phyloP scores from a whole-genome alignment of 768 basidiomycete species.

The Suillus placidus region DNA sequence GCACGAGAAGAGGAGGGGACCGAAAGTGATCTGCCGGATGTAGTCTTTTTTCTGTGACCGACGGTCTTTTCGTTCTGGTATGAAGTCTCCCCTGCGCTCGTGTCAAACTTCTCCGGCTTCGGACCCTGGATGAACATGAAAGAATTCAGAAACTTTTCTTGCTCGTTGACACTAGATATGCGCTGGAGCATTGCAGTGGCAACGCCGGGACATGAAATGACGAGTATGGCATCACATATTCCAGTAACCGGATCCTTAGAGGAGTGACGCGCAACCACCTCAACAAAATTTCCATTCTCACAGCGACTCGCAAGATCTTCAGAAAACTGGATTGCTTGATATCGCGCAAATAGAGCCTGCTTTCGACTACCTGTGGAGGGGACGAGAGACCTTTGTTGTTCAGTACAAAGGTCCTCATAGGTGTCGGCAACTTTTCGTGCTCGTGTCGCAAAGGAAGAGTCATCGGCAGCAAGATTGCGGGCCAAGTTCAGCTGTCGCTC shows the following conservation, averaged over 20 bases:
- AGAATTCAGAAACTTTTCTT: neutral
- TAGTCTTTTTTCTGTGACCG: neutral
- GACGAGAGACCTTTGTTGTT: too few relatives aligned
- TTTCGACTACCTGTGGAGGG: too few relatives aligned
- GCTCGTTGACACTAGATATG: neutral
- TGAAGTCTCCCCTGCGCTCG: neutral
- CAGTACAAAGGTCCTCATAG: neutral
- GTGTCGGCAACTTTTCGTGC: rapidly evolving
- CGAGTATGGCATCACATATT: neutral
- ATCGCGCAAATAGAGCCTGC: neutral
- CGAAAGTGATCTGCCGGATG: neutral
- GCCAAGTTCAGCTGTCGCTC: neutral
- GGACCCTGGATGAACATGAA: neutral
- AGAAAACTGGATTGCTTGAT: neutral
- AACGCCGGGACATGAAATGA: neutral
- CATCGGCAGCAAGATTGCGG: neutral
- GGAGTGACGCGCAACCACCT: neutral
- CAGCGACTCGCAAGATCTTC: rapidly evolving
- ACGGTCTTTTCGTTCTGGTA: neutral
- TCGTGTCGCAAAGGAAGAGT: neutral
- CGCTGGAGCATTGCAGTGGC: too few relatives aligned
- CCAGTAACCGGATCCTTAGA: neutral
- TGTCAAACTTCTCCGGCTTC: neutral
- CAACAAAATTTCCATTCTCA: rapidly evolving
- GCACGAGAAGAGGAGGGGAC: neutral